Base-by-base conservation (phyloP, 768 basidiomycete species). In the Leccinum incarnatum region DNA sequence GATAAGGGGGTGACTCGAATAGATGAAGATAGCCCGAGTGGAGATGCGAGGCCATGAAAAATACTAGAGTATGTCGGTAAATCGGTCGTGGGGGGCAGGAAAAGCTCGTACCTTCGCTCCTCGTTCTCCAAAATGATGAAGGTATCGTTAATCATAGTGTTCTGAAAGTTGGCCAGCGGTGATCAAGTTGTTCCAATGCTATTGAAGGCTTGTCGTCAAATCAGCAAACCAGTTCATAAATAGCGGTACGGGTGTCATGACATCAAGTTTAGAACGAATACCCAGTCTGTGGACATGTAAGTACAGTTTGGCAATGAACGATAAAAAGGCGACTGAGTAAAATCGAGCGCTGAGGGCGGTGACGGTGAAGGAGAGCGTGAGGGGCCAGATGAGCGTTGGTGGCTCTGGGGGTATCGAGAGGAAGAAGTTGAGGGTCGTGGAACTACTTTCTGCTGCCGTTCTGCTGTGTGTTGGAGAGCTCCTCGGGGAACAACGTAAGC, bases 121-220 rank as follows among this genome's bases (percentile, higher is more conserved):
- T 92, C 89, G 29, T 76, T 82, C 62, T 93, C 88, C 48, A 93
- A 74, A 40, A 81, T 74, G 34, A 74, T 74, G 59, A 91, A 77
- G 8, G 88, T 83, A 64, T 91, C 87, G 63, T 86, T 84, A 17
- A 93, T 80, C 49, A 84, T 79, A 8, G 85, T 81, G 60, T 91
- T 88, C 91, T 91, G 21, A 93, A 25, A 82, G 73, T 51, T 83
- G 78, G 56, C 88, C 87, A 47, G 89, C 83, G 51, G 76, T 71
- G 63, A 89, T 81, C 56, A 93, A 77, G 51, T 89, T 89, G 83
- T 56, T 86, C 81, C 45, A 93, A 77, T 32, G 84, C 79, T 63
- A 81, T 78, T 62, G 90, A 74, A 51, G 87, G 85, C 89, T 91
- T 59, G 34, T 10, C n/a, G 60, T 37, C 14, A 50, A 5, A 27